Percentiles rank a stretch among this genome's conserved stretches.
These are phyloP conservation scores for Fusarium sp. DNA, from an alignment of 2,329 filamentous ascomycete genomes.

Conservation along the genomic window DNA sequence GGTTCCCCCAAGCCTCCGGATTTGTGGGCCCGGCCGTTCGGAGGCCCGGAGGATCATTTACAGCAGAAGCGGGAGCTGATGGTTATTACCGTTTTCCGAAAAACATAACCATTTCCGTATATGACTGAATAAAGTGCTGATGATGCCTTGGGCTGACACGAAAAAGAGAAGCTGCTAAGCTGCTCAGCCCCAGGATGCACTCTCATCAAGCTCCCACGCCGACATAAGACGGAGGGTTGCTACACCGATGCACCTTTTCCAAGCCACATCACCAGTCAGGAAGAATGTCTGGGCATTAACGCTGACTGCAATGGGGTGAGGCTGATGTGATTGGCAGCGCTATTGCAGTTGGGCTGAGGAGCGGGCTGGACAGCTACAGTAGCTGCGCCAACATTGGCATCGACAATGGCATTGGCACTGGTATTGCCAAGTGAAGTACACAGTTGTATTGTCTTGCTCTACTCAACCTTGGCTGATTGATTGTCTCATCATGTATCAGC, in stretches of 20 bases:
- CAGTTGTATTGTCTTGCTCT: background rate
- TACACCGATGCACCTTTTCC: background rate
- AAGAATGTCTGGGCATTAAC: background rate
- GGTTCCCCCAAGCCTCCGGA: too few species aligned
- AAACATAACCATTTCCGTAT: too few species aligned
- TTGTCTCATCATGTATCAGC: too few species aligned
- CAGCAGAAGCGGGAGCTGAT: too few species aligned
- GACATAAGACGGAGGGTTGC: constrained; percentile 9
- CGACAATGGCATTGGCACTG: too few species aligned
- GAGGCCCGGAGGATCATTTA: too few species aligned
- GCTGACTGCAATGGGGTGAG: background rate
- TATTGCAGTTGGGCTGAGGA: constrained; percentile 5
- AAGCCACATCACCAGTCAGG: background rate
- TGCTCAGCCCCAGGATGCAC: background rate
- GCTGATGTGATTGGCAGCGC: constrained; percentile 7
- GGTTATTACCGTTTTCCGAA: too few species aligned
- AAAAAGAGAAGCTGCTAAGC: background rate
- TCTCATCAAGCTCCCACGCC: background rate
- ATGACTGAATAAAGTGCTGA: background rate
- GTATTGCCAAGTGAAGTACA: too few species aligned
- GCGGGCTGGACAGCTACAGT: background rate
- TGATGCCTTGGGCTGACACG: background rate
- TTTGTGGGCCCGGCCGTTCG: too few species aligned
- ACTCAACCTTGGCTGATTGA: background rate
- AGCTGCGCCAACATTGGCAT: constrained; percentile 5